Conservation (phyloP, 306 rosid species). For the Cucumis cinereus region DNA sequence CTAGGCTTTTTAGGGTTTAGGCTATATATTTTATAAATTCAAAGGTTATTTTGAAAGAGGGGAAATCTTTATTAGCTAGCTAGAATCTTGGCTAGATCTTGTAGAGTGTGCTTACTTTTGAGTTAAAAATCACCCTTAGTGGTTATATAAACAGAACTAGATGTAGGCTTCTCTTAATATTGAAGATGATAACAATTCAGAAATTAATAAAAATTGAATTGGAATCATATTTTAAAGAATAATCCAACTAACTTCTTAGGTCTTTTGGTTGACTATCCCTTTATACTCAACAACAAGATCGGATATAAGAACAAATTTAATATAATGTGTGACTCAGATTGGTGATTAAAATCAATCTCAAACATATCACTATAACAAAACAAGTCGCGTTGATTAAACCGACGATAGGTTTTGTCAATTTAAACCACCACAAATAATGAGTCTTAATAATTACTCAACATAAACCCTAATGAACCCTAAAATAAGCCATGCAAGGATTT, state of each 20-base stretch:
- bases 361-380: too few relatives aligned
- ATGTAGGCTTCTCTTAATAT: neutral
- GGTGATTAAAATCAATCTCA: too few relatives aligned
- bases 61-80: neutral
- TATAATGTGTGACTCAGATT: too few relatives aligned
- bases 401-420: neutral
- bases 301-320: too few relatives aligned
- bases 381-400: neutral
- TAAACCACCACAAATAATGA: neutral
- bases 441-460: neutral
- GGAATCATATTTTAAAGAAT: too few relatives aligned
- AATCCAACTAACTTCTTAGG: too few relatives aligned
- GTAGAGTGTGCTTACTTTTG: neutral
- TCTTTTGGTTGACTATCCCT: too few relatives aligned
- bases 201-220: neutral
- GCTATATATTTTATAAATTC: neutral
- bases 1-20: neutral
- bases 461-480: neutral
- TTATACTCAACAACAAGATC: too few relatives aligned
- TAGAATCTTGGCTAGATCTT: neutral
- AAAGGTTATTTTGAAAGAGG: neutral
- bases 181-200: neutral
- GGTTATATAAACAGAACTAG: neutral
- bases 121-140: neutral
- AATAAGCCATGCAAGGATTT: neutral